Conservation (phyloP, 768 basidiomycete species). For the Solioccasus polychromus region DNA sequence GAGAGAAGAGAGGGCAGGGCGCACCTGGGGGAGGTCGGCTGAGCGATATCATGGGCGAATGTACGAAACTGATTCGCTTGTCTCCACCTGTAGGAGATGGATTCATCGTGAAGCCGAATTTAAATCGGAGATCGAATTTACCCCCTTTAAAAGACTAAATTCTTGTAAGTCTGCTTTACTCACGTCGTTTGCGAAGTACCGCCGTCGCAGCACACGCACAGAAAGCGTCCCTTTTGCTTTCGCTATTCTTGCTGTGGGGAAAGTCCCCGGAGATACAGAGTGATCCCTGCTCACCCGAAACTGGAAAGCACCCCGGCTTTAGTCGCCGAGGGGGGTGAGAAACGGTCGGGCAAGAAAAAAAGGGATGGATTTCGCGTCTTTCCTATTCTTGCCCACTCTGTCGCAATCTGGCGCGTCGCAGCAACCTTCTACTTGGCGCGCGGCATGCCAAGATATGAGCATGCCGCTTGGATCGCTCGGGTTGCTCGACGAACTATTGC, state of each 20-base stretch:
- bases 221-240: conserved; percentile 48
- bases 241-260: conserved; percentile 71
- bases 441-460: conserved; percentile 79
- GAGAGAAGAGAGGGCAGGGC: background rate
- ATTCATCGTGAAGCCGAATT: conserved; percentile 17
- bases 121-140: conserved; percentile 22
- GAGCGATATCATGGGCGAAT: conserved; percentile 25
- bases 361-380: conserved; percentile 34
- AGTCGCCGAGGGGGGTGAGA: conserved; percentile 61
- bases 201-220: conserved; percentile 82
- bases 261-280: conserved; percentile 93
- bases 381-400: conserved; percentile 54
- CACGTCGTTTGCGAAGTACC: conserved; percentile 76
- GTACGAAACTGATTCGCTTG: conserved; percentile 22
- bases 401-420: conserved; percentile 38
- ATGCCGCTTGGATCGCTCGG: conserved; percentile 47
- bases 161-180: conserved; percentile 26
- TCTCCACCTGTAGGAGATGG: conserved; percentile 14
- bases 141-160: conserved; percentile 9
- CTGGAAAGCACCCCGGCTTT: conserved; percentile 76
- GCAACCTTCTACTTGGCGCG: conserved; percentile 37
- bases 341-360: conserved; percentile 48
- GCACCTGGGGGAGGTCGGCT: conserved; percentile 23
- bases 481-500: conserved; percentile 38
- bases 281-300: conserved; percentile 46